Evolutionary conservation across 257 asterid genomes (phyloP).

Genomic region (Forsythia viridissima): DNA sequence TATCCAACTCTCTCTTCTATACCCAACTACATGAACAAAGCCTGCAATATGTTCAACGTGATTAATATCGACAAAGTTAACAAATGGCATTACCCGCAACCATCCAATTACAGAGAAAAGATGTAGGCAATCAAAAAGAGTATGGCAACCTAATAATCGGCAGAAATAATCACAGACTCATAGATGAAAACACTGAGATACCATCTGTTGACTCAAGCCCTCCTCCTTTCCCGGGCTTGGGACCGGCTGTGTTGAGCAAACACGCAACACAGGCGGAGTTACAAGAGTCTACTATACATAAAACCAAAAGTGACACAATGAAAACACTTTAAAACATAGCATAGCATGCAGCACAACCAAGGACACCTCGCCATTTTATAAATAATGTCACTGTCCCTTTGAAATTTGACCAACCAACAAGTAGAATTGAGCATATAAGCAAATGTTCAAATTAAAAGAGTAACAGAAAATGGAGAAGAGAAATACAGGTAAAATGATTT

Average conservation of each 20-base stretch:
- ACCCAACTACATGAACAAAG: too few species aligned
- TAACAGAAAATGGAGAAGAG: too few species aligned
- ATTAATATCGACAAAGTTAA: too few species aligned
- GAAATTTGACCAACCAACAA: too few species aligned
- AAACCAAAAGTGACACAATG: too few species aligned
- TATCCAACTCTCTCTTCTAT: too few species aligned
- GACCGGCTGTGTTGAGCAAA: neutral
- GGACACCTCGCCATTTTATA: neutral
- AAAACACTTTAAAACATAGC: too few species aligned
- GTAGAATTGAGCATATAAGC: too few species aligned
- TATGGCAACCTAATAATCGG: neutral
- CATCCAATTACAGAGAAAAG: neutral
- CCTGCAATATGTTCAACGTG: too few species aligned
- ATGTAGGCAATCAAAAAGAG: neutral
- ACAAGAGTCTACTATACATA: neutral
- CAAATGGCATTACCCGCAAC: neutral
- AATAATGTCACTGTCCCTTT: too few species aligned
- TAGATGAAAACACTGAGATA: neutral
- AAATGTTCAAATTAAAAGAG: too few species aligned
- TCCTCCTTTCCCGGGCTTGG: slow-evolving; percentile 2
- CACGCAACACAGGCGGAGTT: neutral
- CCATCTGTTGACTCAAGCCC: neutral
- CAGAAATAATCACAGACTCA: neutral
- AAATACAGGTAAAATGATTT: too few species aligned
- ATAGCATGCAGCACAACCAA: neutral